Evolutionary conservation across 306 rosid genomes (phyloP).

Genomic region (Casuarina cunninghamiana): DNA sequence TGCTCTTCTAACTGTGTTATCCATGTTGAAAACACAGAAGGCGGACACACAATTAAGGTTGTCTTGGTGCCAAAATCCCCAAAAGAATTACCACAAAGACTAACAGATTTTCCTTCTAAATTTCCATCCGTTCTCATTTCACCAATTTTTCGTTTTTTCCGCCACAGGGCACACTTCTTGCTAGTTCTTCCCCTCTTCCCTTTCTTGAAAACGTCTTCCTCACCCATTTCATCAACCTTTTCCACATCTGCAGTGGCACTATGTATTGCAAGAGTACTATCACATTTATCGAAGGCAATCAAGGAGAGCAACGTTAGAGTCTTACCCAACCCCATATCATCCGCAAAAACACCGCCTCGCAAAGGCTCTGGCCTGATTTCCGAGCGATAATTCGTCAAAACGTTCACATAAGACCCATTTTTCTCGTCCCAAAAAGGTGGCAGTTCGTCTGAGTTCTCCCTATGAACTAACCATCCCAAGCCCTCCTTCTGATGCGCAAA

Average conservation of each 20-base stretch:
- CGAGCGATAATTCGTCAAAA: constrained; percentile 54
- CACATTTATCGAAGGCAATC: constrained; percentile 55
- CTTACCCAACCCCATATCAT: constrained; percentile 89
- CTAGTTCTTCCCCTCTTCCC: constrained; percentile 36
- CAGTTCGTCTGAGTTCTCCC: constrained; percentile 53
- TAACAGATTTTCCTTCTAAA: constrained; percentile 19
- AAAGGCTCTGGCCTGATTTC: constrained; percentile 53
- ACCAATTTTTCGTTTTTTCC: constrained; percentile 35
- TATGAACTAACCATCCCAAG: constrained; percentile 58
- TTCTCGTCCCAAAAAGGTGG: constrained; percentile 80
- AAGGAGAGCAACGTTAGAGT: constrained; percentile 69
- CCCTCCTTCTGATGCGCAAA: constrained; percentile 72
- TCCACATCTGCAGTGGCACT: constrained; percentile 23
- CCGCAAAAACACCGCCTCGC: constrained; percentile 77
- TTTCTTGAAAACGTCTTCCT: constrained; percentile 30
- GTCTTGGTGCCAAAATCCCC: constrained; percentile 25
- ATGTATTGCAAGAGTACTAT: neutral
- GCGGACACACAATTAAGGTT: constrained; percentile 77
- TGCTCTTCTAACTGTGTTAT: constrained; percentile 61
- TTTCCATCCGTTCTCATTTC: constrained; percentile 2
- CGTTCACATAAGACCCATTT: constrained; percentile 49
- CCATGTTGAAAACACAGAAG: constrained; percentile 79
- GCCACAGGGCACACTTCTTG: constrained; percentile 20
- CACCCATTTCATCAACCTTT: constrained; percentile 25
- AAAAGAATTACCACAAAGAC: constrained; percentile 14